Evolutionary conservation across 1,139 yeast species (phyloP).

Genomic region (Barnettozyma hawaiiensis): DNA sequence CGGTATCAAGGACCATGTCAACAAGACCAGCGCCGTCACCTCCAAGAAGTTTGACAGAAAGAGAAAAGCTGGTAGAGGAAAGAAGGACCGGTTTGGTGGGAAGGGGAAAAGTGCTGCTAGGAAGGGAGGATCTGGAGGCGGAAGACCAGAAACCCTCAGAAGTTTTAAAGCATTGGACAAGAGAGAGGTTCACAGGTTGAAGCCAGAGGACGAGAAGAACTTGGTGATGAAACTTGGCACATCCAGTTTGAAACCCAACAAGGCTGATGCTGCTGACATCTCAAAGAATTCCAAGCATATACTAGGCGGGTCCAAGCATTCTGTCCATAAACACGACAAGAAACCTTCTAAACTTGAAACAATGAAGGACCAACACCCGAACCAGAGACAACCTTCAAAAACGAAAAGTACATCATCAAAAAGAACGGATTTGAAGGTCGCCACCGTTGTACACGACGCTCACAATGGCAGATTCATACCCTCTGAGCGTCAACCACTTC

Average conservation of each 20-base stretch:
- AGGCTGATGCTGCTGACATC: neutral
- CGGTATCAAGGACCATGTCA: conserved; percentile 41
- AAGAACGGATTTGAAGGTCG: no score
- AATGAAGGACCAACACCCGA: neutral
- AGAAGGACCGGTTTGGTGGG: conserved; percentile 11
- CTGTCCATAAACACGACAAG: neutral
- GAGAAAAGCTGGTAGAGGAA: conserved; percentile 28
- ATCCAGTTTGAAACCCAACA: neutral
- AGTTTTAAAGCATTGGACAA: conserved; percentile 28
- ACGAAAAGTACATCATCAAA: neutral
- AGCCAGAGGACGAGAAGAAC: conserved; percentile 20
- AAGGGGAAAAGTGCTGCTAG: conserved; percentile 9
- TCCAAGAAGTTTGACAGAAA: conserved; percentile 25
- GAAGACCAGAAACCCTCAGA: conserved; percentile 23
- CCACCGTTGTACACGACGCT: no score
- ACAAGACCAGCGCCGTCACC: conserved; percentile 11
- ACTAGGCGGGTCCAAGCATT: no score
- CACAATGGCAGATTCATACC: neutral
- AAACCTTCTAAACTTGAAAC: neutral
- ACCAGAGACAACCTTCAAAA: neutral
- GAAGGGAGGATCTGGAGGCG: conserved; percentile 3
- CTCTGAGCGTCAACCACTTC: neutral
- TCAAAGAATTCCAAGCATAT: no score
- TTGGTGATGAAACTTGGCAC: neutral
- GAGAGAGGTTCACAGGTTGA: conserved; percentile 16